Evolutionary conservation across 345 rosid species (phyloP).

Genomic region (Schrenkiella parvula): DNA sequence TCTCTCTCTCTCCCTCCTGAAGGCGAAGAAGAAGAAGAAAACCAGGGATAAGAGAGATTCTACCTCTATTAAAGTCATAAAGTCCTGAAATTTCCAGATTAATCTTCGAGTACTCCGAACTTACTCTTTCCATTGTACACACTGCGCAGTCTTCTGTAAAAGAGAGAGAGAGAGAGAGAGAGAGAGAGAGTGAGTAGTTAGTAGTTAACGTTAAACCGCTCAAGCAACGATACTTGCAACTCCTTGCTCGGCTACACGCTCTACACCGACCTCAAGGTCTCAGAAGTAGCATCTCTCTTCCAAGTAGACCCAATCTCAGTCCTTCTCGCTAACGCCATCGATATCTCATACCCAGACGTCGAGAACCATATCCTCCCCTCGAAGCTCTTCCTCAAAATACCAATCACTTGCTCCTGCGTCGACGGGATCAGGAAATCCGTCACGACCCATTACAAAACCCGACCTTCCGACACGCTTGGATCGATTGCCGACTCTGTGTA

Average conservation of each 20-base stretch:
- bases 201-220: too few relatives aligned
- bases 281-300: slow-evolving; percentile 97
- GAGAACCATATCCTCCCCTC: slow-evolving; percentile 94
- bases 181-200: too few relatives aligned
- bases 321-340: slow-evolving; percentile 84
- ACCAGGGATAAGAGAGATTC: slow-evolving; percentile 7
- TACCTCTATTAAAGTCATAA: neutral
- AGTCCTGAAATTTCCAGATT: neutral
- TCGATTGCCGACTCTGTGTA: slow-evolving; percentile 69
- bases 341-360: slow-evolving; percentile 92
- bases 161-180: neutral
- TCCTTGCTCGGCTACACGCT: slow-evolving; percentile 91
- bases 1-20: slow-evolving; percentile 8
- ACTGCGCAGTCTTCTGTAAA: neutral
- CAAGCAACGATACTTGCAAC: slow-evolving; percentile 81
- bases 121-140: neutral
- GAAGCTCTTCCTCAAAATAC: slow-evolving; percentile 74
- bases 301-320: slow-evolving; percentile 85
- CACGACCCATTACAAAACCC: slow-evolving; percentile 75
- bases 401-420: slow-evolving; percentile 76
- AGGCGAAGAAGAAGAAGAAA: neutral
- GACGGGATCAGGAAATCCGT: slow-evolving; percentile 91
- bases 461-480: slow-evolving; percentile 71
- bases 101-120: neutral
- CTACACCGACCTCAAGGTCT: slow-evolving; percentile 93